Percentiles rank a stretch among this genome's conserved stretches.
phyloP scores from a whole-genome alignment of 768 basidiomycete species.

The Lactarius psammicola region DNA sequence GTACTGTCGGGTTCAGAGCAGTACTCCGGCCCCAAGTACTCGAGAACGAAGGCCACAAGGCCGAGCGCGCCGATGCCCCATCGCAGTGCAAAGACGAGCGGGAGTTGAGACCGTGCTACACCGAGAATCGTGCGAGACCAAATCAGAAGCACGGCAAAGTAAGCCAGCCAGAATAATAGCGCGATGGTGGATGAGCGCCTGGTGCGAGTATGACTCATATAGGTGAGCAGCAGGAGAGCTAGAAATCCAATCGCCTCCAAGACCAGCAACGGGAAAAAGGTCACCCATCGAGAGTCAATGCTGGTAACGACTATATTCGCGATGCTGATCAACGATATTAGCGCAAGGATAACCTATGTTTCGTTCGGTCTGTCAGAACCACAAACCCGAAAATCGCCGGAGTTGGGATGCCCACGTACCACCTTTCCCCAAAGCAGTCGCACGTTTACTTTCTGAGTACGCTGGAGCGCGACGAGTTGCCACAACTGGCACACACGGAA shows the following conservation, averaged over 20 bases:
- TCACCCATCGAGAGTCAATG: slow-evolving; percentile 37
- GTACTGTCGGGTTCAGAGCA: slow-evolving; percentile 34
- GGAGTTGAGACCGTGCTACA: slow-evolving; percentile 35
- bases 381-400: not conserved
- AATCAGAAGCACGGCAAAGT: slow-evolving; percentile 47
- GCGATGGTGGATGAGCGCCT: slow-evolving; percentile 68
- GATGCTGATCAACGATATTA: slow-evolving; percentile 49
- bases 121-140: slow-evolving; percentile 60
- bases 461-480: slow-evolving; percentile 32
- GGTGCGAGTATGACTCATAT: slow-evolving; percentile 67
- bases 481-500: slow-evolving; percentile 39
- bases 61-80: slow-evolving; percentile 46
- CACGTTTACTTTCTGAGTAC: slow-evolving; percentile 46
- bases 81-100: slow-evolving; percentile 46
- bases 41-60: slow-evolving; percentile 56
- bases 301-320: slow-evolving; percentile 44
- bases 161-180: slow-evolving; percentile 81
- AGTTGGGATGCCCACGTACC: slow-evolving; percentile 43
- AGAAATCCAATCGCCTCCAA: slow-evolving; percentile 58
- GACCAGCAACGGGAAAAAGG: slow-evolving; percentile 50
- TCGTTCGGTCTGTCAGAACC: slow-evolving; percentile 9
- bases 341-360: slow-evolving; percentile 46
- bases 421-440: slow-evolving; percentile 60
- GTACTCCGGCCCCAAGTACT: slow-evolving; percentile 67
- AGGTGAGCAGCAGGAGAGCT: slow-evolving; percentile 51